Evolutionary conservation across 139 green algal genomes (phyloP).

Genomic region (Picochlorum sp.): DNA sequence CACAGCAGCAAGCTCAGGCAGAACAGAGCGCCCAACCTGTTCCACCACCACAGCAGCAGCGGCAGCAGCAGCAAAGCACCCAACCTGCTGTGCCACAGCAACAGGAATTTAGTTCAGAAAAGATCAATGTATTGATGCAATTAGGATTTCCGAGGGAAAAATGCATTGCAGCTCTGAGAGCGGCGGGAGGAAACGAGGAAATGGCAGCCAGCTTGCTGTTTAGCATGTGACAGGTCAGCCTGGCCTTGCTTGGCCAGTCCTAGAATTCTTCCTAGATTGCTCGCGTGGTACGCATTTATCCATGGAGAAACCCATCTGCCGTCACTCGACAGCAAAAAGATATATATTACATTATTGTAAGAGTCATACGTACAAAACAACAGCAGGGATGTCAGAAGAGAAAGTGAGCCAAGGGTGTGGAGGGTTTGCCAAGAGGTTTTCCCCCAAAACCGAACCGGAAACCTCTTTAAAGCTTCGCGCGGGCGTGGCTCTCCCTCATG

Average conservation of each 20-base stretch:
- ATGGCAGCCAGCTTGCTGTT: constrained; percentile 64
- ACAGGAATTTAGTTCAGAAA: constrained; percentile 25
- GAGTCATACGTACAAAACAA: neutral
- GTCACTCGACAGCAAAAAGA: no score
- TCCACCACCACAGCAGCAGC: constrained; percentile 4
- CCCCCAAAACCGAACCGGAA: constrained; percentile 1
- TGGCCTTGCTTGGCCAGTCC: neutral
- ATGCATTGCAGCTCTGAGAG: constrained; percentile 45
- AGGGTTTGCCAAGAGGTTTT: constrained; percentile 18
- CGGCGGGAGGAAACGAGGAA: constrained; percentile 58
- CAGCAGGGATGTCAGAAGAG: neutral
- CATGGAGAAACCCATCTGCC: no score
- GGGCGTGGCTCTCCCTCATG: constrained; percentile 32
- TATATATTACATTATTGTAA: no score
- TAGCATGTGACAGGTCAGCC: neutral
- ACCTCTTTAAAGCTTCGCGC: constrained; percentile 25
- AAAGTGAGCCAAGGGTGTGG: constrained; percentile 8
- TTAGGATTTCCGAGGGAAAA: constrained; percentile 52
- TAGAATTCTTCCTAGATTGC: no score
- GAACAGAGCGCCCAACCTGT: neutral
- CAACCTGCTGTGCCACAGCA: constrained; percentile 3
- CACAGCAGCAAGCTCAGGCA: neutral
- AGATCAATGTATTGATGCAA: constrained; percentile 44
- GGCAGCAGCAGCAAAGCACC: neutral
- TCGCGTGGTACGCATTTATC: no score